These are phyloP conservation scores for Berberis thunbergii DNA, from an alignment of 164 flowering plant genomes.

Conservation along the genomic window DNA sequence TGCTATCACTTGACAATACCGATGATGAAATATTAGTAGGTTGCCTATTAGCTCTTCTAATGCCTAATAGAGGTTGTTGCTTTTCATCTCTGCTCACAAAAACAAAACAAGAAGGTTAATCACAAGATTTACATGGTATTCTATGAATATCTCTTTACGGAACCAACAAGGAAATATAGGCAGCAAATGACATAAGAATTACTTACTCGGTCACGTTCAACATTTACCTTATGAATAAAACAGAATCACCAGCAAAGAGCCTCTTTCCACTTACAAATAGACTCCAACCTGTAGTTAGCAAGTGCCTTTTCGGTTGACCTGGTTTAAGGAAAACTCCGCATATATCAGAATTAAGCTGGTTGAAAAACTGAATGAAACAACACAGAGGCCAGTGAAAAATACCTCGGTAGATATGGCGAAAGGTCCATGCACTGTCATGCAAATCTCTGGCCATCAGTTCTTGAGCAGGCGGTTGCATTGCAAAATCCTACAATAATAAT, in stretches of 20 bases:
- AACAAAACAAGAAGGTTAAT: slow-evolving; percentile 1
- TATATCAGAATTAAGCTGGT: no score
- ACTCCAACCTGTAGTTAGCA: slow-evolving; percentile 99
- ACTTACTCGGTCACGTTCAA: no score
- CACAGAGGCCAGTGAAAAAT: slow-evolving; percentile 1
- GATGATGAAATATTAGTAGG: slow-evolving; percentile 83
- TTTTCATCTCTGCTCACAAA: slow-evolving; percentile 71
- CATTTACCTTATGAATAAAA: slow-evolving; percentile 80
- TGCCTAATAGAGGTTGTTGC: slow-evolving; percentile 86
- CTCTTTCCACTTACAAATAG: slow-evolving; percentile 92
- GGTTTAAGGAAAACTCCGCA: background rate
- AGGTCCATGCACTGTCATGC: slow-evolving; percentile 85
- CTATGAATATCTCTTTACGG: no score
- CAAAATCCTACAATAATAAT: slow-evolving; percentile 50
- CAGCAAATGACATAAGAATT: no score
- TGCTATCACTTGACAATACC: slow-evolving; percentile 94
- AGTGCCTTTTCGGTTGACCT: slow-evolving; percentile 97
- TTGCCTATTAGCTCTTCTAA: slow-evolving; percentile 84
- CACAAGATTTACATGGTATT: background rate
- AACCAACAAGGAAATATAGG: no score
- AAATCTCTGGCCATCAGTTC: slow-evolving; percentile 81
- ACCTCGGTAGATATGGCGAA: slow-evolving; percentile 96
- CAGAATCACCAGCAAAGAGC: slow-evolving; percentile 95
- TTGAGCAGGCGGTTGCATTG: slow-evolving; percentile 97
- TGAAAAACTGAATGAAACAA: no score